These are phyloP conservation scores for Sugiyamaella castrensis DNA, from an alignment of 1,139 yeast genomes.

Conservation along the genomic window DNA sequence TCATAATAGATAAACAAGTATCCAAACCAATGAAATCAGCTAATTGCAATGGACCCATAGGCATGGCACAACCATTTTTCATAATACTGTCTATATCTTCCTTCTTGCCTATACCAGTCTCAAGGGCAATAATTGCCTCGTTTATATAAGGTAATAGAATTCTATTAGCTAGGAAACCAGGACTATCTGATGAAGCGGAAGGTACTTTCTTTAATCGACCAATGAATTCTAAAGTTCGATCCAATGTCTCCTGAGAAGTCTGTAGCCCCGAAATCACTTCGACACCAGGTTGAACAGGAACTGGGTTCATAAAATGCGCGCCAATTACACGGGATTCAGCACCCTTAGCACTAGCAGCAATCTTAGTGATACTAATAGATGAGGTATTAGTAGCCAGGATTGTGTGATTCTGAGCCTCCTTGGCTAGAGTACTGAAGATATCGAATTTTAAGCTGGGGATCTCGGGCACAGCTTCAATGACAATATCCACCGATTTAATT, in stretches of 20 bases:
- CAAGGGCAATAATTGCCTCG: slow-evolving; percentile 44
- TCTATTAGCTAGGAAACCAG: slow-evolving; percentile 46
- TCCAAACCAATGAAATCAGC: slow-evolving; percentile 47
- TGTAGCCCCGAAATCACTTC: slow-evolving; percentile 45
- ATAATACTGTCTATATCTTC: slow-evolving; percentile 45
- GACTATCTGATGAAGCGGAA: slow-evolving; percentile 41
- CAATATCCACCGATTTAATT: slow-evolving; percentile 37
- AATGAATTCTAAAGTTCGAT: slow-evolving; percentile 36
- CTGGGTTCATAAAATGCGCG: slow-evolving; percentile 48
- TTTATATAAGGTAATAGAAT: slow-evolving; percentile 45
- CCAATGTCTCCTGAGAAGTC: slow-evolving; percentile 39
- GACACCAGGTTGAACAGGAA: slow-evolving; percentile 47
- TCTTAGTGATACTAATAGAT: slow-evolving; percentile 43
- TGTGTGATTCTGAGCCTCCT: slow-evolving; percentile 32
- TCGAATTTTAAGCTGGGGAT: slow-evolving; percentile 38
- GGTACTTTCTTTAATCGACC: slow-evolving; percentile 40
- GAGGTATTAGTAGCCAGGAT: slow-evolving; percentile 46
- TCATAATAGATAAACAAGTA: slow-evolving; percentile 44
- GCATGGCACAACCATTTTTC: slow-evolving; percentile 48
- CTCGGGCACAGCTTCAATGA: slow-evolving; percentile 47
- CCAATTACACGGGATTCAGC: slow-evolving; percentile 44
- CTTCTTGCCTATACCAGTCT: slow-evolving; percentile 42
- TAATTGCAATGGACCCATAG: slow-evolving; percentile 46
- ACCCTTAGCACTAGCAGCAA: slow-evolving; percentile 44
- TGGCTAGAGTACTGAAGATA: slow-evolving; percentile 39